Evolutionary conservation across 306 rosid genomes (phyloP).

Genomic region (Mimosa bimucronata): DNA sequence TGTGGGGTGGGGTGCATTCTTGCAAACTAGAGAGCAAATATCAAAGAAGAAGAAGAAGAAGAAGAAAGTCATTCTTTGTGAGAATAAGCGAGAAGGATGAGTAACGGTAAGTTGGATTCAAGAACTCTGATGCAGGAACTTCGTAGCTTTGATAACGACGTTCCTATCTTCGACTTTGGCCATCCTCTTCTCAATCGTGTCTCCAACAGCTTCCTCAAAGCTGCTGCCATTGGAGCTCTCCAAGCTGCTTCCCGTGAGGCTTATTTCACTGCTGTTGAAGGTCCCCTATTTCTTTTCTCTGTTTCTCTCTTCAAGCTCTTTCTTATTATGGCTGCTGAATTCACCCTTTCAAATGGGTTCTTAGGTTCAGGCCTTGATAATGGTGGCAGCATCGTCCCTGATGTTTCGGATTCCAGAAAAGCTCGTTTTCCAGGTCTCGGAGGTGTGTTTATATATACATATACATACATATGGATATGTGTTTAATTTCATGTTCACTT

Average conservation of each 20-base stretch:
- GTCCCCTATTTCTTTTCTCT: constrained; percentile 31
- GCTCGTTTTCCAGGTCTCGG: constrained; percentile 58
- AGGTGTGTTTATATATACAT: constrained; percentile 42
- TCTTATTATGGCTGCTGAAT: background rate
- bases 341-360: background rate
- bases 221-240: constrained; percentile 87
- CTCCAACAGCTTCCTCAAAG: constrained; percentile 79
- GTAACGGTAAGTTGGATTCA: constrained; percentile 47
- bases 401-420: constrained; percentile 48
- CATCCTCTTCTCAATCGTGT: constrained; percentile 95
- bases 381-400: constrained; percentile 43
- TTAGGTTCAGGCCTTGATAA: constrained; percentile 47
- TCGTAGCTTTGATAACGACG: constrained; percentile 50
- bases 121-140: constrained; percentile 62
- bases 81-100: constrained; percentile 22
- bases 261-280: constrained; percentile 71
- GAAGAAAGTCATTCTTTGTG: too few species aligned
- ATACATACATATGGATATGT: too few species aligned
- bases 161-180: constrained; percentile 72
- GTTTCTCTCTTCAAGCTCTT: background rate
- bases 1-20: background rate
- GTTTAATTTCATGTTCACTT: background rate
- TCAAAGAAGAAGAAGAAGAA: background rate
- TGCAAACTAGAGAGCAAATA: background rate
- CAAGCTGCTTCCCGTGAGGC: constrained; percentile 85